Evolutionary conservation across 2,329 filamentous ascomycete species (phyloP).

Genomic region (Paraphoma sp.): DNA sequence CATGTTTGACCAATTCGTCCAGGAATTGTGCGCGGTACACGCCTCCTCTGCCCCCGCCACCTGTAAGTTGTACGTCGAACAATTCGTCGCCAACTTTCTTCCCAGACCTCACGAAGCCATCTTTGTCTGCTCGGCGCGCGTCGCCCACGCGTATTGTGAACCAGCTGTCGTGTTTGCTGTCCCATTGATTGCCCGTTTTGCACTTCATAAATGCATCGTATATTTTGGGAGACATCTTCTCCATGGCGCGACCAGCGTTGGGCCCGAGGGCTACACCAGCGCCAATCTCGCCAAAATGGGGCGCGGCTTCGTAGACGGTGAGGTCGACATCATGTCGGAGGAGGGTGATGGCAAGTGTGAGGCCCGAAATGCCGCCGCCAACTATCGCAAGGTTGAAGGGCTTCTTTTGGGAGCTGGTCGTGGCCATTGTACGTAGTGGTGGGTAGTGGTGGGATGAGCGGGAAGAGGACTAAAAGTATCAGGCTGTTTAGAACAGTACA

Average conservation of each 20-base stretch:
- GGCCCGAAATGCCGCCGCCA: conserved; percentile 65
- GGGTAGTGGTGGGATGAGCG: background rate
- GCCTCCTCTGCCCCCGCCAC: conserved; percentile 37
- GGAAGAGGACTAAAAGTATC: background rate
- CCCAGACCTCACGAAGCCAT: conserved; percentile 35
- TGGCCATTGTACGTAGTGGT: conserved; percentile 20
- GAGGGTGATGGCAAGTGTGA: conserved; percentile 62
- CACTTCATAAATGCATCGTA: conserved; percentile 50
- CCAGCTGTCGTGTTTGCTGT: conserved; percentile 29
- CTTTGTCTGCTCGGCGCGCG: conserved; percentile 35
- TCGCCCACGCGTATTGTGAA: conserved; percentile 44
- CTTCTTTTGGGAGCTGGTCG: conserved; percentile 29
- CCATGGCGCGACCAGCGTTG: conserved; percentile 63
- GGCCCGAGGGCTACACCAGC: conserved; percentile 64
- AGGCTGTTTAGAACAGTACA: background rate
- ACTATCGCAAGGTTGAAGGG: conserved; percentile 62
- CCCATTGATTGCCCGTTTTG: conserved; percentile 48
- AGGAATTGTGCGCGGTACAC: conserved; percentile 60
- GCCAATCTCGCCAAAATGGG: conserved; percentile 63
- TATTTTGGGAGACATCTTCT: conserved; percentile 56
- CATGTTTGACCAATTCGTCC: conserved; percentile 57
- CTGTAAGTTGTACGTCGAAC: conserved; percentile 35
- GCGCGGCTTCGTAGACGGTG: conserved; percentile 64
- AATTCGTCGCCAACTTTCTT: conserved; percentile 39
- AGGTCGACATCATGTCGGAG: conserved; percentile 54